A percentile compares a stretch with the other conserved stretches of the same genome.
Conservation (phyloP, 1,139 yeast species). For the Hemisphaericaspora lyxosophila region DNA sequence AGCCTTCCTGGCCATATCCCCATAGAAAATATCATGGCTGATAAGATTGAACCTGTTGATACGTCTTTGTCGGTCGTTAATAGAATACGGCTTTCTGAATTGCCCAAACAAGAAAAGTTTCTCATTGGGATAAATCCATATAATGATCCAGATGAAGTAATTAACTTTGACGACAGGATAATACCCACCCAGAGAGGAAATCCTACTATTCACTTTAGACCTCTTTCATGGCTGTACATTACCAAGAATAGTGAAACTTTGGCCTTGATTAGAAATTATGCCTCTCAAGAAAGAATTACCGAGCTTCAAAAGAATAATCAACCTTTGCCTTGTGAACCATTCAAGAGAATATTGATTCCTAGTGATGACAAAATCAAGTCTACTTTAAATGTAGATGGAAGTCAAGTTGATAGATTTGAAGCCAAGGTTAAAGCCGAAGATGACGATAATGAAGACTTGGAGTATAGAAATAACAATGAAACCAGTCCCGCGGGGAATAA, state of each 20-base stretch:
- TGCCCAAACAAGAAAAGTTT: conserved; percentile 9
- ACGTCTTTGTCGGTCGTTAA: conserved; percentile 7
- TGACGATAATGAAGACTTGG: conserved; percentile 25
- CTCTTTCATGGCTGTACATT: conserved; percentile 47
- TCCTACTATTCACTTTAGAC: conserved; percentile 38
- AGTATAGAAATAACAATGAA: neutral
- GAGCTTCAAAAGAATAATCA: neutral
- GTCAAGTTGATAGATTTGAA: conserved; percentile 21
- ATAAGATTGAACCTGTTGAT: conserved; percentile 5
- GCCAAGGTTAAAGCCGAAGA: conserved; percentile 35
- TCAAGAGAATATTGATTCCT: conserved; percentile 13
- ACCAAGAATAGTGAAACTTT: conserved; percentile 49
- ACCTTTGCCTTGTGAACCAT: conserved; percentile 8
- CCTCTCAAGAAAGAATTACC: conserved; percentile 11
- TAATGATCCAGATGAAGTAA: conserved; percentile 21
- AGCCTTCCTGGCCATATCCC: conserved; percentile 14
- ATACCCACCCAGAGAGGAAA: conserved; percentile 36
- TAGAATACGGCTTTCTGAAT: conserved; percentile 8
- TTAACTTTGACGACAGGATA: conserved; percentile 42
- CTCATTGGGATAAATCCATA: conserved; percentile 25
- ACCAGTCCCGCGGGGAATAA: neutral
- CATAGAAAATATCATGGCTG: conserved; percentile 10
- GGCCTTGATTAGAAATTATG: conserved; percentile 30
- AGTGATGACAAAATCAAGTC: conserved; percentile 13
- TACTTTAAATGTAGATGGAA: conserved; percentile 13